phyloP scores from a whole-genome alignment of 2,329 filamentous ascomycete genomes.

The Diaporthe citrichinensis region DNA sequence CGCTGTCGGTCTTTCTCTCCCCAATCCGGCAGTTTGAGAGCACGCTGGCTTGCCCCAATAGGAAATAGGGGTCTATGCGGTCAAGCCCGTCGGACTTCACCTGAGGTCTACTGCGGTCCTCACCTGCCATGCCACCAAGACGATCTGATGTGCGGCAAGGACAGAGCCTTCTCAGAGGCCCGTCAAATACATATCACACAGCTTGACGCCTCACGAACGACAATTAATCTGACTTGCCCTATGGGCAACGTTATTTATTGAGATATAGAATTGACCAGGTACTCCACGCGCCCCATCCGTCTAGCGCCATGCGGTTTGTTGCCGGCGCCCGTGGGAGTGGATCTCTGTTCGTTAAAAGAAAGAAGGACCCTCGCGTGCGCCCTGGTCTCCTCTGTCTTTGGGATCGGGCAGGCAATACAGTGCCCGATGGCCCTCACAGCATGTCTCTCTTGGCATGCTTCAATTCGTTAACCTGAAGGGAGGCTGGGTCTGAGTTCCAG shows the following conservation, averaged over 20 bases:
- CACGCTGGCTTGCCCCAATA: not conserved
- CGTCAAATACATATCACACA: not conserved
- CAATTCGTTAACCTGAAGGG: slow-evolving; percentile 27
- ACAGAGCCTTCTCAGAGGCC: not conserved
- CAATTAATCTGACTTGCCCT: not conserved
- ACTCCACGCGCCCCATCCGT: not conserved
- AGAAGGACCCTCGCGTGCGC: not conserved
- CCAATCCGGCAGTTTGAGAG: not conserved
- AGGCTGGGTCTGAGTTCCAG: slow-evolving; percentile 24
- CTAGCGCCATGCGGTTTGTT: slow-evolving; percentile 14
- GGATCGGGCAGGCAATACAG: slow-evolving; percentile 25
- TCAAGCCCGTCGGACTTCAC: not conserved
- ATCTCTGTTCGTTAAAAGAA: not conserved
- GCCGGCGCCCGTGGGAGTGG: slow-evolving; percentile 4
- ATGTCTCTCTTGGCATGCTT: slow-evolving; percentile 32
- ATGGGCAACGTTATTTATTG: not conserved
- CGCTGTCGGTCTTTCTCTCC: slow-evolving; percentile 2
- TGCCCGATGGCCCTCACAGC: slow-evolving; percentile 21
- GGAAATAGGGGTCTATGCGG: slow-evolving; percentile 6
- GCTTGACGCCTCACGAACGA: not conserved
- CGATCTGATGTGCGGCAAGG: not conserved
- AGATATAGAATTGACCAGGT: not conserved
- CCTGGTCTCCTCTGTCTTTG: slow-evolving; percentile 23
- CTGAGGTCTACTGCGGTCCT: not conserved
- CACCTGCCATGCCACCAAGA: not conserved